Evolutionary conservation across 345 rosid species (phyloP).

Genomic region (Salix brachista): DNA sequence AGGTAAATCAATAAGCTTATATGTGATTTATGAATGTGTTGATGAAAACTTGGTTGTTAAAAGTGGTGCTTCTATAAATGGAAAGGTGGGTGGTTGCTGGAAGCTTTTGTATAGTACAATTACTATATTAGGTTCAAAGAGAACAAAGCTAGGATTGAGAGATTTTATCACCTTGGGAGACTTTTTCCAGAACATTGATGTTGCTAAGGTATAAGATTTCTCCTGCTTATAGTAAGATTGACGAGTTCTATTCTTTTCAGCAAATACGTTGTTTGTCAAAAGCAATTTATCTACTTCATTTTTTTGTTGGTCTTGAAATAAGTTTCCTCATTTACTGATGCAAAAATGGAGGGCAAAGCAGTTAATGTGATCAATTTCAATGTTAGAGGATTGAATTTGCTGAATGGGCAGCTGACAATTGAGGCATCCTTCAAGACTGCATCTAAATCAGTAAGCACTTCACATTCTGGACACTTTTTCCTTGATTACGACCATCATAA

Average conservation of each 20-base stretch:
- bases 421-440: slow-evolving; percentile 65
- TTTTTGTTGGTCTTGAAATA: slow-evolving; percentile 14
- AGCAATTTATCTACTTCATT: not conserved
- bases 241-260: not conserved
- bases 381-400: slow-evolving; percentile 65
- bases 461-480: not conserved
- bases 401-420: slow-evolving; percentile 69
- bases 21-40: not conserved
- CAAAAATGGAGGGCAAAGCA: slow-evolving; percentile 75
- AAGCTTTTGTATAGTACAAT: slow-evolving; percentile 73
- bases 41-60: not conserved
- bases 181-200: slow-evolving; percentile 64
- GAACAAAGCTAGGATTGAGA: slow-evolving; percentile 85
- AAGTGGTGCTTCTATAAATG: slow-evolving; percentile 13
- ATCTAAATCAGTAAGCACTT: slow-evolving; percentile 55
- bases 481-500: not conserved
- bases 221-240: not conserved
- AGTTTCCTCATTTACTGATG: slow-evolving; percentile 27
- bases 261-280: not conserved
- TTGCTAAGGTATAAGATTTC: slow-evolving; percentile 48
- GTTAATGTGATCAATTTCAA: slow-evolving; percentile 80
- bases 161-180: slow-evolving; percentile 77
- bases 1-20: slow-evolving; percentile 27
- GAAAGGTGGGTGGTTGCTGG: slow-evolving; percentile 76
- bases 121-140: slow-evolving; percentile 66